phyloP scores from a whole-genome alignment of 2,329 filamentous ascomycete species.

The Colletotrichum lentis region DNA sequence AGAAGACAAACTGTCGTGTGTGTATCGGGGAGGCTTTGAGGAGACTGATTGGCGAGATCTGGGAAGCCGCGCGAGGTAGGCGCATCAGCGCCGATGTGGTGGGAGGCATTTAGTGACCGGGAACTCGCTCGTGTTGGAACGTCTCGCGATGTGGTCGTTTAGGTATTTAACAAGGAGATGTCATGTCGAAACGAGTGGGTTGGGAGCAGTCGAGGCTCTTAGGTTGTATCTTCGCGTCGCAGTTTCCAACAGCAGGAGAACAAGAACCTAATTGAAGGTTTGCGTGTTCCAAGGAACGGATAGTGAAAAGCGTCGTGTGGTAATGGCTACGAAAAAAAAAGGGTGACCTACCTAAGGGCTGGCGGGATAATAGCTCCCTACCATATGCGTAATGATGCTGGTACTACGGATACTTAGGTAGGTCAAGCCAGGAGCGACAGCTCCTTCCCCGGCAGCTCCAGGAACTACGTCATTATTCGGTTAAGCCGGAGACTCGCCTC shows the following conservation, averaged over 20 bases:
- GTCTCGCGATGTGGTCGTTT: neutral
- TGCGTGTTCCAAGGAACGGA: neutral
- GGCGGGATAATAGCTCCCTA: slow-evolving; percentile 29
- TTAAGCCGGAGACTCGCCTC: slow-evolving; percentile 29
- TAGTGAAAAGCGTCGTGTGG: neutral
- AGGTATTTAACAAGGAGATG: slow-evolving; percentile 14
- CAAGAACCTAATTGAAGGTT: neutral
- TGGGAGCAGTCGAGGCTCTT: slow-evolving; percentile 18
- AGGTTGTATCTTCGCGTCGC: neutral
- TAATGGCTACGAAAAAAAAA: slow-evolving; percentile 12
- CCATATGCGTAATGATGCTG: slow-evolving; percentile 34
- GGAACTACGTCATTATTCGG: slow-evolving; percentile 34
- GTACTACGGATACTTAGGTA: slow-evolving; percentile 9
- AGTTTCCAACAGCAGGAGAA: neutral
- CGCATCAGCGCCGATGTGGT: slow-evolving; percentile 34
- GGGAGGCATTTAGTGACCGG: slow-evolving; percentile 34
- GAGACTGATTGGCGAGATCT: slow-evolving; percentile 6
- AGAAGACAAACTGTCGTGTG: slow-evolving; percentile 6
- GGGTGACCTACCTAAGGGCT: neutral
- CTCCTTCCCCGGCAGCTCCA: slow-evolving; percentile 25
- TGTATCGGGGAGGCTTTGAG: slow-evolving; percentile 23
- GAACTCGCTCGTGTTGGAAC: neutral
- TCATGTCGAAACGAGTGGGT: slow-evolving; percentile 32
- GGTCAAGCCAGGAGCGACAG: slow-evolving; percentile 30
- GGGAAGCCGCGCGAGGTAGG: slow-evolving; percentile 24